These are phyloP conservation scores for Fremontodendron californicum DNA, from an alignment of 345 rosid species.

Conservation along the genomic window DNA sequence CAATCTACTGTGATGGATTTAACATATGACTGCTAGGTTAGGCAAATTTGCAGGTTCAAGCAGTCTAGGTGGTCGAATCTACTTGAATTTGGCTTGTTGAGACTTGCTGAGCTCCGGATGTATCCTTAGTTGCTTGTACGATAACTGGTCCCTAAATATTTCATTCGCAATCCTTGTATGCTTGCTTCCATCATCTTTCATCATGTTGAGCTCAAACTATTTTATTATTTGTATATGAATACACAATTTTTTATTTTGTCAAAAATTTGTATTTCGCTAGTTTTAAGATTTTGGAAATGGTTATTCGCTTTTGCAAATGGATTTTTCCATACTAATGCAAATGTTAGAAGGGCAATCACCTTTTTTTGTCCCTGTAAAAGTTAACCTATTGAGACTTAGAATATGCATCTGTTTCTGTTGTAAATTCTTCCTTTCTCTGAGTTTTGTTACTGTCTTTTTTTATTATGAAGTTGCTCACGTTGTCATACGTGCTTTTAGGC, in stretches of 20 bases:
- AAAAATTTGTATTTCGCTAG: background rate
- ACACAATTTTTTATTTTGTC: background rate
- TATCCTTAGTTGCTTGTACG: background rate
- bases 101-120: background rate
- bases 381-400: background rate
- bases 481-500: constrained; percentile 32
- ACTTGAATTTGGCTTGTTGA: background rate
- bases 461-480: background rate
- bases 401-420: background rate
- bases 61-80: background rate
- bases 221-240: background rate
- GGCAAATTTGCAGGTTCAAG: background rate
- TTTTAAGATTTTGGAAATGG: background rate
- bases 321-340: background rate
- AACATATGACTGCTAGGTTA: background rate
- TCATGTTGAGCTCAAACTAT: background rate
- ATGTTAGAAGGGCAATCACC: background rate
- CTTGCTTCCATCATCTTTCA: background rate
- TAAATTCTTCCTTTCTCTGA: background rate
- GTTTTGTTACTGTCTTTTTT: background rate
- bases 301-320: background rate
- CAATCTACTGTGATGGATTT: background rate
- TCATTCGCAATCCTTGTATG: background rate
- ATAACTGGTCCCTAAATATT: background rate
- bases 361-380: background rate